These are phyloP conservation scores for Penicillium atrosanguineum DNA, from an alignment of 495 filamentous ascomycete genomes.

Conservation along the genomic window DNA sequence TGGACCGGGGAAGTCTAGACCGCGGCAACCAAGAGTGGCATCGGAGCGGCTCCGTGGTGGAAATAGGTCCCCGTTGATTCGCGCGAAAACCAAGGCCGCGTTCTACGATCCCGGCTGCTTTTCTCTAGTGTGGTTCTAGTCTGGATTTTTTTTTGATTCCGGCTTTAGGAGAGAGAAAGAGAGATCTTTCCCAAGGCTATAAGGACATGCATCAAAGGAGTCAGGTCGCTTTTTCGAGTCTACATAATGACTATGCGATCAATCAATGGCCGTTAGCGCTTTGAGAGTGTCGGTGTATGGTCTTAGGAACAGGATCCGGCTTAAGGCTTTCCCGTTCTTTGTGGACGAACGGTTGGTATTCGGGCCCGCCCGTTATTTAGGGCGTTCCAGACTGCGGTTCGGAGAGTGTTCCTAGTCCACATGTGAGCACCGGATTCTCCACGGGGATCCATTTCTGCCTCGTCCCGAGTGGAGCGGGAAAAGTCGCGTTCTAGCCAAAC, in stretches of 20 bases:
- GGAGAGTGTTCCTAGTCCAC: neutral
- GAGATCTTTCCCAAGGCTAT: neutral
- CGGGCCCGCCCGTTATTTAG: neutral
- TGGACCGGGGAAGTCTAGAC: neutral
- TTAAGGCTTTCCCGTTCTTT: neutral
- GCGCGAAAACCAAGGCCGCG: slow-evolving; percentile 5
- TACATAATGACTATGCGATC: neutral
- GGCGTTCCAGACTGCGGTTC: neutral
- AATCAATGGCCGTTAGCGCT: neutral
- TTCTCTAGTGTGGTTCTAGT: neutral
- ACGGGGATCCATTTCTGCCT: neutral
- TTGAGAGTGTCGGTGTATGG: neutral
- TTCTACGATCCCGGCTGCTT: slow-evolving; percentile 2
- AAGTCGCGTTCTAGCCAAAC: neutral
- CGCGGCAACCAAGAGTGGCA: no score
- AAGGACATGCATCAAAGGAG: neutral
- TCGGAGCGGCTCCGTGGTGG: neutral
- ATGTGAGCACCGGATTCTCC: neutral
- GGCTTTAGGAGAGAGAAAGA: neutral
- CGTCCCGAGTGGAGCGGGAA: slow-evolving; percentile 2
- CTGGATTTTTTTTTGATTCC: neutral
- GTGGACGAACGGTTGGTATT: neutral
- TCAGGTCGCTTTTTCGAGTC: neutral
- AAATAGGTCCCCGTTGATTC: slow-evolving; percentile 3
- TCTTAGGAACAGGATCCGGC: neutral